These are phyloP conservation scores for Cotoneaster glaucophyllus DNA, from an alignment of 306 rosid species.

Conservation along the genomic window DNA sequence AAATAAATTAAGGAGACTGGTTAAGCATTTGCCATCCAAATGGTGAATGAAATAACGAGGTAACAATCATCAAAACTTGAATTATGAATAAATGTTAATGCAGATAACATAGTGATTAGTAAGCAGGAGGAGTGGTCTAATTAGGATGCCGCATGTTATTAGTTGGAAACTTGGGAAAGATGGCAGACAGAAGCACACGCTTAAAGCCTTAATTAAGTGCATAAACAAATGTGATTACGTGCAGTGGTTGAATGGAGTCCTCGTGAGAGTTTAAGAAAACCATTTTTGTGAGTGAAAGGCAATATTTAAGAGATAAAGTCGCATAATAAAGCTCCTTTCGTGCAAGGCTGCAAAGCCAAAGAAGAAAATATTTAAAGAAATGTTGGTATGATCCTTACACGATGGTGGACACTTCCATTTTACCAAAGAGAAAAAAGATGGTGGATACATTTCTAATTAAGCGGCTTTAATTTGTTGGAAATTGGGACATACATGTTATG, in stretches of 20 bases:
- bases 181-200: conserved; percentile 12
- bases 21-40: neutral
- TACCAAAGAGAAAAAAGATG: neutral
- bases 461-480: conserved; percentile 10
- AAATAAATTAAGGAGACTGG: conserved; percentile 10
- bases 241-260: neutral
- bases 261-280: neutral
- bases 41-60: neutral
- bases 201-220: conserved; percentile 7
- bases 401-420: neutral
- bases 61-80: neutral
- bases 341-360: neutral
- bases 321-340: neutral
- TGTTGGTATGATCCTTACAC: conserved; percentile 3
- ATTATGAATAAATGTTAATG: neutral
- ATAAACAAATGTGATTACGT: neutral
- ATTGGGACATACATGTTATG: neutral
- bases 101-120: neutral
- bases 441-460: neutral
- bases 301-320: neutral
- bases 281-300: neutral
- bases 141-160: neutral
- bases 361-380: neutral
- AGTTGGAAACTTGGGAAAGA: neutral
- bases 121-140: neutral